Conservation (phyloP, 768 basidiomycete genomes). For the Suillus occidentalis region DNA sequence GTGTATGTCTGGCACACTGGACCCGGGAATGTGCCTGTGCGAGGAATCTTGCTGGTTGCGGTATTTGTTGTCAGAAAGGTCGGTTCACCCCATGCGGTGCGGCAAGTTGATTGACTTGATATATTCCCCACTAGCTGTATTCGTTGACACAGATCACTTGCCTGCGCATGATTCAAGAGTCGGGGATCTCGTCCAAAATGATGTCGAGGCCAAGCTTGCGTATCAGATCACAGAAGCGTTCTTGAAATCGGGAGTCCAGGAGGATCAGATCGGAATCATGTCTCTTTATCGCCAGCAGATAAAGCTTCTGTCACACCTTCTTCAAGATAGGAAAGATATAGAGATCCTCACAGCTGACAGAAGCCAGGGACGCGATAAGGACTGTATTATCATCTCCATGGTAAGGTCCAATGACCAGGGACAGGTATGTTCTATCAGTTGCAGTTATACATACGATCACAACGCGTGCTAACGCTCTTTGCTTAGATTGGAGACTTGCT, state of each 20-base stretch:
- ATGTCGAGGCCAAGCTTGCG: conserved; percentile 69
- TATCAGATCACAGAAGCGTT: conserved; percentile 70
- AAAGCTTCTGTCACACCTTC: conserved; percentile 74
- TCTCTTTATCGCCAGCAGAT: conserved; percentile 95
- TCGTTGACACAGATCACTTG: conserved; percentile 88
- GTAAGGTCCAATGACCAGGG: conserved; percentile 83
- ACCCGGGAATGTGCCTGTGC: conserved; percentile 28
- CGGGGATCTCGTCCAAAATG: conserved; percentile 91
- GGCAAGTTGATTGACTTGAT: background rate
- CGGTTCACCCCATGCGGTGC: conserved; percentile 17
- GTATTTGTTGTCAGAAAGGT: conserved; percentile 64
- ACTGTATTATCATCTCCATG: conserved; percentile 90
- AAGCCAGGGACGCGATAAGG: conserved; percentile 94
- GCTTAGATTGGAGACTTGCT: conserved; percentile 85
- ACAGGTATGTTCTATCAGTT: conserved; percentile 49
- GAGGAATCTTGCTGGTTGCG: conserved; percentile 68
- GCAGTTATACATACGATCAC: too few species aligned
- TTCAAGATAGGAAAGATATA: conserved; percentile 55
- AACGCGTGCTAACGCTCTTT: background rate
- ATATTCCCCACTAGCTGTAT: conserved; percentile 63
- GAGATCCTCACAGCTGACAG: conserved; percentile 93
- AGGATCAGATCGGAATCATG: conserved; percentile 82
- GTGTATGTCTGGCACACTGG: conserved; percentile 41
- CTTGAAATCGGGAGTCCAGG: conserved; percentile 57
- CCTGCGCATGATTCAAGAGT: conserved; percentile 76